Evolutionary conservation across 345 rosid species (phyloP).

Genomic region (Hirschfeldia incana): DNA sequence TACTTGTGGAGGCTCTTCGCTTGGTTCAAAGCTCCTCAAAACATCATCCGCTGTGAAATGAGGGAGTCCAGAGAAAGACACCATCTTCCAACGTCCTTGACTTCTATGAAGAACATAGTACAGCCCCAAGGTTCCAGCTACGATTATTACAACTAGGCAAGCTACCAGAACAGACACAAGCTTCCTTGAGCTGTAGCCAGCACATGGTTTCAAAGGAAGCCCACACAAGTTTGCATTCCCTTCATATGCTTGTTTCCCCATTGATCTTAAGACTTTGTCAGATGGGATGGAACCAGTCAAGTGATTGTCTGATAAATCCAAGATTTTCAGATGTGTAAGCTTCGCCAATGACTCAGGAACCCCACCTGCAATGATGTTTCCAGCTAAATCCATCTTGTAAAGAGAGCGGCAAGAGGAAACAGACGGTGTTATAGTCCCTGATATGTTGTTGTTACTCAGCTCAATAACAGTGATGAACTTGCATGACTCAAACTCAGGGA

Average conservation of each 20-base stretch:
- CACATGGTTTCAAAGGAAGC: conserved; percentile 63
- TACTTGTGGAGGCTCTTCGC: conserved; percentile 41
- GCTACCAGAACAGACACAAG: conserved; percentile 56
- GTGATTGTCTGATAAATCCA: conserved; percentile 68
- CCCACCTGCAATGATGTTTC: conserved; percentile 55
- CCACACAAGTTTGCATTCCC: conserved; percentile 84
- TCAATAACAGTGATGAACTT: conserved; percentile 64
- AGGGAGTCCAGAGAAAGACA: conserved; percentile 70
- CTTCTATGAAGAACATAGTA: conserved; percentile 54
- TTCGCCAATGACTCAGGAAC: conserved; percentile 57
- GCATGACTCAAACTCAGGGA: conserved; percentile 69
- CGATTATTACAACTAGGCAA: conserved; percentile 48
- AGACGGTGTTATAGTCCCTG: conserved; percentile 53
- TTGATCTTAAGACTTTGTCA: conserved; percentile 49
- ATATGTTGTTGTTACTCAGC: conserved; percentile 54
- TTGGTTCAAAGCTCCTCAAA: conserved; percentile 63
- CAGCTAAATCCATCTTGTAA: conserved; percentile 53
- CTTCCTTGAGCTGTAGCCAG: conserved; percentile 57
- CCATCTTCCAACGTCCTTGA: conserved; percentile 76
- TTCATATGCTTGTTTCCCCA: conserved; percentile 62
- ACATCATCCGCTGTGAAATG: conserved; percentile 73
- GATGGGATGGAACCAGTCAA: conserved; percentile 73
- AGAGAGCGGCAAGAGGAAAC: conserved; percentile 63
- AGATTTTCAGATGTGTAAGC: conserved; percentile 52
- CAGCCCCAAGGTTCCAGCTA: conserved; percentile 52